A percentile compares a stretch with the other conserved stretches of the same genome.
These are phyloP conservation scores for Centrapalus pauciflorus DNA, from an alignment of 129 eudicot species.

Conservation along the genomic window DNA sequence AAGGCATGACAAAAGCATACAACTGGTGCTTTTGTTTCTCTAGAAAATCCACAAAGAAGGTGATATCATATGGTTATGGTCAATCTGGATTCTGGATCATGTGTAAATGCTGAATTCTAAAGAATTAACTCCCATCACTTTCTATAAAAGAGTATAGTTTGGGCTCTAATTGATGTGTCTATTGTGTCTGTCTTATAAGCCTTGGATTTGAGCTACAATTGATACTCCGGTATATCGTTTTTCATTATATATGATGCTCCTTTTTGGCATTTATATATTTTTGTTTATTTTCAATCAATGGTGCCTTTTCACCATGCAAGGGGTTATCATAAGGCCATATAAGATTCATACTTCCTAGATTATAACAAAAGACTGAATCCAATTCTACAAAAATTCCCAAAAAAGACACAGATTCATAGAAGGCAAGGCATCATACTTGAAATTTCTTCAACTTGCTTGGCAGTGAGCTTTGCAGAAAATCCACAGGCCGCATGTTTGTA, in stretches of 20 bases:
- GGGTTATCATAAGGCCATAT: neutral
- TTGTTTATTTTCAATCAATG: neutral
- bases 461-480: slow-evolving; percentile 91
- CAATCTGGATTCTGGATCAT: neutral
- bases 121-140: neutral
- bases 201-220: neutral
- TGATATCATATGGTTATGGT: neutral
- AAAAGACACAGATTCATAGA: slow-evolving; percentile 3
- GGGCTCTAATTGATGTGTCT: neutral
- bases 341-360: neutral
- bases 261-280: neutral
- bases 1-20: neutral
- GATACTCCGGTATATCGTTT: neutral
- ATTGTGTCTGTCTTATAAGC: neutral
- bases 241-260: neutral
- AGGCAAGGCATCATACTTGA: slow-evolving; percentile 51
- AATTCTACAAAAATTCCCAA: neutral
- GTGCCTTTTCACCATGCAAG: neutral
- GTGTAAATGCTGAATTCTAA: neutral
- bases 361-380: neutral
- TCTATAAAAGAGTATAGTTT: neutral
- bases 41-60: neutral
- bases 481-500: slow-evolving; percentile 97
- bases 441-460: slow-evolving; percentile 68
- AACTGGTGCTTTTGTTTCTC: neutral